These are phyloP conservation scores for Excoecaria cochinchinensis DNA, from an alignment of 345 rosid species.

Conservation along the genomic window DNA sequence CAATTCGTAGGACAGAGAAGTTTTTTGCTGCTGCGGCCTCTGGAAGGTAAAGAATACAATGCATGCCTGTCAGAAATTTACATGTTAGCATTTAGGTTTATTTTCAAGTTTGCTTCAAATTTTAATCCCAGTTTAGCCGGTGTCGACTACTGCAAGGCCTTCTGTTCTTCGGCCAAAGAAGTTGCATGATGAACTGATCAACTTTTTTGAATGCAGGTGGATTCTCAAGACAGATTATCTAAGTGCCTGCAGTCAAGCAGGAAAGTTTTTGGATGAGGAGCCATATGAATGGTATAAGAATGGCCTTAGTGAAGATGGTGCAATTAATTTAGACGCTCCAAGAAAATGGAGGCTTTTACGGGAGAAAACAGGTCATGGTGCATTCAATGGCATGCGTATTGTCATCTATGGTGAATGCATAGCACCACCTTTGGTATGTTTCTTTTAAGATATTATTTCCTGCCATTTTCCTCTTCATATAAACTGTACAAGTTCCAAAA, in stretches of 20 bases:
- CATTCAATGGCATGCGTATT: slow-evolving; percentile 71
- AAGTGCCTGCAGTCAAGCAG: slow-evolving; percentile 67
- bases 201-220: slow-evolving; percentile 65
- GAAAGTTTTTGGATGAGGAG: slow-evolving; percentile 73
- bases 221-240: slow-evolving; percentile 78
- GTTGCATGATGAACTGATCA: neutral
- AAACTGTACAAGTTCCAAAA: neutral
- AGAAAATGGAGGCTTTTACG: slow-evolving; percentile 81
- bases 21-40: slow-evolving; percentile 47
- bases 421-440: slow-evolving; percentile 80
- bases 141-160: neutral
- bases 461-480: slow-evolving; percentile 1
- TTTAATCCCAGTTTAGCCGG: neutral
- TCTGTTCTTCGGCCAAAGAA: neutral
- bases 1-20: slow-evolving; percentile 84
- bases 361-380: slow-evolving; percentile 92
- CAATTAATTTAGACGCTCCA: slow-evolving; percentile 78
- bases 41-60: slow-evolving; percentile 34
- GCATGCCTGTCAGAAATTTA: slow-evolving; percentile 16
- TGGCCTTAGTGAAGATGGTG: slow-evolving; percentile 76
- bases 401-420: slow-evolving; percentile 87
- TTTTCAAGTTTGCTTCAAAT: neutral
- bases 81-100: neutral
- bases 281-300: slow-evolving; percentile 80
- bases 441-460: slow-evolving; percentile 5